Base-by-base conservation (phyloP, 1,139 yeast species). In the Yamadazyma atmosphaerica region DNA sequence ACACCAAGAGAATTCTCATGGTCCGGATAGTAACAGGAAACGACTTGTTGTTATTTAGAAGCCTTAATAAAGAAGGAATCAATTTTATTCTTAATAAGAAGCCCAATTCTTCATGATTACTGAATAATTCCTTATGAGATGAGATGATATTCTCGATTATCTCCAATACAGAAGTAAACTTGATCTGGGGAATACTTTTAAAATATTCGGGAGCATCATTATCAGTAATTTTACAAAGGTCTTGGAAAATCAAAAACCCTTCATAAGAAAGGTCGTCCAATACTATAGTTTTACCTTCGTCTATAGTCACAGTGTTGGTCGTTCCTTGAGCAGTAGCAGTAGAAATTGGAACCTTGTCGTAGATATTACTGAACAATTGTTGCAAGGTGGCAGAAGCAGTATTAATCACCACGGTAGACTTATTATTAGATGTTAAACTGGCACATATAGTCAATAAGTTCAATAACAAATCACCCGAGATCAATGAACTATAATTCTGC, bases 381-480 rank as follows among this genome's bases (percentile, higher is more conserved):
- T 89, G 95, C 34, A 89, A 73, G 2, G 98, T 88, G 2, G 98
- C 98, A 34, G 88, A 81, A 0, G 97, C 97, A 0, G 98, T 86
- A 50, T 89, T 90, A n/a, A 80, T 74, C 3, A 92, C 96, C 45
- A 86, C 86, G 0, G 86, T 79, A 4, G 83, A 74, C 49, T 84
- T 85, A 45, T 80, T 85, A 14, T 80, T 75, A 7, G 80, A 68
- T 37, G 87, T 89, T 37, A 92, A 69, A 29, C 79, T 73, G 0
- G 94, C 74, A 53, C 96, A 87, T 6, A 92, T 78, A 15, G 68
- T 66, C 30, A 90, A 63, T n/a, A 88, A 58, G 40, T 76, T 77
- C 6, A 81, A 68, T 31, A 89, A 68, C 24, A 76, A 58, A 0
- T 65, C 70, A 10, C 81, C 92, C n/a, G 68, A 65, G 33, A 89